Base-by-base conservation (phyloP, 441 rosid genomes). In the Metrosideros polymorpha region DNA sequence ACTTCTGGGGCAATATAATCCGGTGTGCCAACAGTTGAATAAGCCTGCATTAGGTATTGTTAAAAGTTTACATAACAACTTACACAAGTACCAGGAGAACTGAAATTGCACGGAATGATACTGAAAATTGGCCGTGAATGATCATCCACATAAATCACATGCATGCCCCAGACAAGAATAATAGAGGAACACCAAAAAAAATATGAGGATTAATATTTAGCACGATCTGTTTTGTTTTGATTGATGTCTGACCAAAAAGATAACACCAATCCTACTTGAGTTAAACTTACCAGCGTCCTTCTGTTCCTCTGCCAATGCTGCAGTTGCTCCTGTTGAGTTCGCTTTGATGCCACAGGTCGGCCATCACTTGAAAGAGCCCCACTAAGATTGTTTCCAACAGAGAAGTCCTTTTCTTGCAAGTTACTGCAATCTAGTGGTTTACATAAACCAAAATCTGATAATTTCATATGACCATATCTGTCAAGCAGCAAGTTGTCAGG, bases 1-100 rank as follows among this genome's bases (percentile, higher is more conserved):
- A 97, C 99, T 91, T 97, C 99, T n/a, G 99, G 99, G 29, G 99
- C 99, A 88, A 97, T 97, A 88, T 97, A 97, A 85, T 97, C 99
- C 55, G 99, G 99, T 6, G 99, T 97, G 89, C 99, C 99, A 90
- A 97, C 99, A 49, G 99, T 97, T 25, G 99, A 97, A 90, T 97
- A 97, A 71, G 99, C 99, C 99, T 98, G 92, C 83, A 92, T 14
- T 56, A 82, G 83, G 90, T 83, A 90, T 29, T 86, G 45, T 85
- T 87, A 82, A 89, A 85, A 84, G 82, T 83, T 76, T 27, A 87
- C 66, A 86, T 82, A 2, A 49, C 39, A 42, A 82, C 52, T n/a
- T 82, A 49, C 17, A 30, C 57, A 18, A 52, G 57, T 13, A 43
- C 49, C 47, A 18, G n/a, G 79, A 39, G 27, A 22, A 10, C 39